phyloP scores from a whole-genome alignment of 345 rosid genomes.

The Psidium friedrichsthalianum region DNA sequence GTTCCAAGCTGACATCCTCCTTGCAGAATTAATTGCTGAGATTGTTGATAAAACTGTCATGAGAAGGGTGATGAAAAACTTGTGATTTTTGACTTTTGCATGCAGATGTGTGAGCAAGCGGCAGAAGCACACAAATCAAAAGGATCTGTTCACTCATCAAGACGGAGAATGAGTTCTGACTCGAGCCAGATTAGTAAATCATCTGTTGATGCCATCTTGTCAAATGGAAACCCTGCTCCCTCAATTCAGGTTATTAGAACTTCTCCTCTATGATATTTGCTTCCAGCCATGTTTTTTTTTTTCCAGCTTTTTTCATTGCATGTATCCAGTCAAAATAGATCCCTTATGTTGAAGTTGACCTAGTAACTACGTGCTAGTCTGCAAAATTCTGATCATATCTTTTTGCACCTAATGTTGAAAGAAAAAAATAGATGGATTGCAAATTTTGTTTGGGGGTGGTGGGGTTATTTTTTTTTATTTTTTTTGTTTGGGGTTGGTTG shows the following conservation, averaged over 20 bases:
- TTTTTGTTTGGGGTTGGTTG: background rate
- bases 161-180: constrained; percentile 69
- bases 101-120: constrained; percentile 96
- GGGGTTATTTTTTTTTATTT: too few species aligned
- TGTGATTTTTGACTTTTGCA: background rate
- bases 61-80: background rate
- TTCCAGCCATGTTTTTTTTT: background rate
- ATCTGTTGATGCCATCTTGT: constrained; percentile 86
- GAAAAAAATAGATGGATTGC: background rate
- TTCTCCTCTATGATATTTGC: background rate
- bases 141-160: constrained; percentile 41
- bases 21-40: background rate
- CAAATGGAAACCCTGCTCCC: constrained; percentile 32
- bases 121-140: constrained; percentile 92
- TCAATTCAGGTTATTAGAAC: constrained; percentile 45
- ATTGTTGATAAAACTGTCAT: background rate
- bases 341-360: background rate
- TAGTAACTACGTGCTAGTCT: background rate
- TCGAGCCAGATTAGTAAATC: constrained; percentile 51
- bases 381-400: background rate
- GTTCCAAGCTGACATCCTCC: background rate
- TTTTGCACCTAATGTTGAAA: background rate
- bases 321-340: background rate
- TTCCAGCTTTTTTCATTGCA: background rate
- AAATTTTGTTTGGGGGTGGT: too few species aligned